Evolutionary conservation across 495 filamentous ascomycete species (phyloP), one percentile per base, ranked within the genome.

Genomic region (Aspergillus mulundensis): DNA sequence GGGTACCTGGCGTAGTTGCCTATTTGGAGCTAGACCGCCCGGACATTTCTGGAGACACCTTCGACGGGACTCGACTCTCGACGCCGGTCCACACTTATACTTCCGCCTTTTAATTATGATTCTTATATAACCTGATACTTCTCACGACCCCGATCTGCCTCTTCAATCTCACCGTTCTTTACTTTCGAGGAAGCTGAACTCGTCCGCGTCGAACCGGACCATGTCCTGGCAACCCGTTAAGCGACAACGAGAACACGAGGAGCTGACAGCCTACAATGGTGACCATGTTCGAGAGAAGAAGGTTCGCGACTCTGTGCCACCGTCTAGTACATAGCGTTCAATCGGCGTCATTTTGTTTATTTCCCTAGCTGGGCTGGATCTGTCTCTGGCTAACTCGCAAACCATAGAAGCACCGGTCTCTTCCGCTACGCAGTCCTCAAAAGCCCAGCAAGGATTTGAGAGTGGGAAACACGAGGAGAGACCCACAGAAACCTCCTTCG

Each of bases 351-450:
- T 28, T 28, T 8, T 28, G 8, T 8, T 28, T 28, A 28, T 28
- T 8, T 28, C 8, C 25, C 25, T 28, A 39, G 23, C n/a, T 16
- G 21, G 1, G 21, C 25, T 40, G 21, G 15, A 23, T 45, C 23
- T 32, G 19, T 23, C 25, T 14, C n/a, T 12, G 20, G 25, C 55
- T 61, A 34, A 60, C 58, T 8, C 20, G 23, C 21, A 20, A 20
- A 16, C 12, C 19, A 21, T 59, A 76, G 71, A 74, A 66, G 56
- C 62, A 57, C 41, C 61, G 68, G 46, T 53, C 67, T n/a, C 53
- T 76, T 34, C 60, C 73, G 20, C 64, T 76, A 53, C 71, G 67
- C 16, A 66, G 65, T 11, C 70, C 70, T 20, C 66, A 64, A 8
- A 61, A 51, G 45, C 54, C 38, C 6, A 53, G 54, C 28, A 64